Percentiles rank a stretch among this genome's conserved stretches.
These are phyloP conservation scores for Echites panduratus DNA, from an alignment of 257 asterid species.

Conservation along the genomic window DNA sequence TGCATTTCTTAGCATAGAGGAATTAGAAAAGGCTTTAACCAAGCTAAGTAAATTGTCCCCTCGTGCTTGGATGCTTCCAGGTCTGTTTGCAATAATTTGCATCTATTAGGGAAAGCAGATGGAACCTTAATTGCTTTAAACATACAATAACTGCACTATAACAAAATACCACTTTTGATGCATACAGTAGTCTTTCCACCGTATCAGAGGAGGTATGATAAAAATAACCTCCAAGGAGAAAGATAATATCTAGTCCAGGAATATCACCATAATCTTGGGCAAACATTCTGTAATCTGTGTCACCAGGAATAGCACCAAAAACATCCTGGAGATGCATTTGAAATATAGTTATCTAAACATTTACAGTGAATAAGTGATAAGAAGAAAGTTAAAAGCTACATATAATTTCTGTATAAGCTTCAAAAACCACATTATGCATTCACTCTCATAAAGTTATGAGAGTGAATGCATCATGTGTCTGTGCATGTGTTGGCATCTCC, in stretches of 20 bases:
- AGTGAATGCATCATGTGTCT: neutral
- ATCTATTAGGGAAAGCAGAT: constrained; percentile 27
- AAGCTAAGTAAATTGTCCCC: constrained; percentile 80
- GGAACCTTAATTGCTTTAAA: constrained; percentile 15
- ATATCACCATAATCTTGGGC: constrained; percentile 86
- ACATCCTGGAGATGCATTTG: constrained; percentile 58
- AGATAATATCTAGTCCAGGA: constrained; percentile 97
- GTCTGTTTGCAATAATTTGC: constrained; percentile 41
- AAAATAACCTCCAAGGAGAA: constrained; percentile 90
- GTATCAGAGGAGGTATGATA: constrained; percentile 96
- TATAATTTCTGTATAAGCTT: neutral
- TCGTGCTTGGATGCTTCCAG: constrained; percentile 99
- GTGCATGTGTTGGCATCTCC: neutral
- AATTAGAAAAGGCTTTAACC: constrained; percentile 75
- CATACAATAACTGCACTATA: constrained; percentile 33
- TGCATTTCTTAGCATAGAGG: constrained; percentile 71
- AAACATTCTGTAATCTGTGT: constrained; percentile 95
- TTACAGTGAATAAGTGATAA: neutral
- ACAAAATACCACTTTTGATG: constrained; percentile 56
- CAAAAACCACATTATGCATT: too few relatives aligned
- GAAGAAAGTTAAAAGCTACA: neutral
- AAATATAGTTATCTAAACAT: neutral
- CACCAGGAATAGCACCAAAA: constrained; percentile 90
- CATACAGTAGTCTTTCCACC: constrained; percentile 98
- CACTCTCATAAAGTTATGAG: too few relatives aligned